Evolutionary conservation across 768 basidiomycete genomes (phyloP).

Genomic region (Leccinum subtestaceum): DNA sequence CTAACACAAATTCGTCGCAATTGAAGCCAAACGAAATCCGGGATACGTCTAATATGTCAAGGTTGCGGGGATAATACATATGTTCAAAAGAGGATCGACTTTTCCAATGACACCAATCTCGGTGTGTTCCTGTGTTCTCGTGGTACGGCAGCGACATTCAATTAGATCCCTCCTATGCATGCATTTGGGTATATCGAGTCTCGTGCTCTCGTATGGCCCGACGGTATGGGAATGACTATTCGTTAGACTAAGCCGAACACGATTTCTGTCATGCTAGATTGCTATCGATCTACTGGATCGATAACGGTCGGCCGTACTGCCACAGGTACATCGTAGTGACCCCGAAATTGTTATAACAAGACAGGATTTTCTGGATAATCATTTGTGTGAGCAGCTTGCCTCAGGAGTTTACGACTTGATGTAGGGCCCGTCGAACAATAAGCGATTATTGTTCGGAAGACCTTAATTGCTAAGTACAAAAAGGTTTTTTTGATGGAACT

Average conservation of each 20-base stretch:
- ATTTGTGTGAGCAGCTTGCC: background rate
- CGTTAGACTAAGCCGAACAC: background rate
- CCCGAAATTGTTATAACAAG: background rate
- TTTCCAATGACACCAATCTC: background rate
- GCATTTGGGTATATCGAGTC: conserved; percentile 3
- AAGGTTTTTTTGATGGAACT: conserved; percentile 3
- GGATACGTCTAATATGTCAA: background rate
- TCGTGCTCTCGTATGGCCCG: background rate
- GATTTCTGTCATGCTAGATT: background rate
- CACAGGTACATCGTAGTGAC: background rate
- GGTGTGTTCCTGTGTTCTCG: conserved; percentile 6
- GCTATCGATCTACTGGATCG: background rate
- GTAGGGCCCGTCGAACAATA: background rate
- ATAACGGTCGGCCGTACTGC: background rate
- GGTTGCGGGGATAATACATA: conserved; percentile 3
- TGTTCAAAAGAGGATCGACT: conserved; percentile 1
- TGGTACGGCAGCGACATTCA: conserved; percentile 5
- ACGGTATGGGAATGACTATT: background rate
- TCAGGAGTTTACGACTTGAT: background rate
- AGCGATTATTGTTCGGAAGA: background rate
- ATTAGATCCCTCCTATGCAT: conserved; percentile 1
- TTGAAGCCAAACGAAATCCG: conserved; percentile 5
- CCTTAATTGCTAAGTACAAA: background rate
- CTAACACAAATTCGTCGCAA: conserved; percentile 3
- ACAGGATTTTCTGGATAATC: background rate